Evolutionary conservation across 192 early-diverging fungal genomes (phyloP), one percentile per base, ranked within the genome.

Genomic region (Coemansia javaensis): DNA sequence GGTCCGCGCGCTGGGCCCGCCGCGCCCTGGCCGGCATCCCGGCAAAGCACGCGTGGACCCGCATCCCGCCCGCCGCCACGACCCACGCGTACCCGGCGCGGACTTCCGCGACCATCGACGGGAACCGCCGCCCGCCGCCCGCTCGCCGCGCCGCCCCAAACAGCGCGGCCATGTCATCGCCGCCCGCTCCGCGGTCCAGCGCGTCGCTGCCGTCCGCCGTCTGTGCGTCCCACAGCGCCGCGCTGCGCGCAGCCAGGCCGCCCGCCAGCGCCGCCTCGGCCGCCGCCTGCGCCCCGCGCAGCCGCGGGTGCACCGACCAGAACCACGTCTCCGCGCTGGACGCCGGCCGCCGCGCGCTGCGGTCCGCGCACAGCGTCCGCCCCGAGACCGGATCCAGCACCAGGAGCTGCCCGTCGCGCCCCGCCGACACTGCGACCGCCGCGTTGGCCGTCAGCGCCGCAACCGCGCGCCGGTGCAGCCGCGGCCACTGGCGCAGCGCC

Each of bases 71-170:
- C n/a, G 60, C 60, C 6, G 47, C 52, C 4, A 55, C 40, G 1
- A 63, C 13, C 55, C 60, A 59, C 32, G 22, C 51, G 18, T 53
- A 43, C 5, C 55, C 52, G 3, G 37, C 40, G 3, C 31, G 45
- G 4, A 71, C 27, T 10, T 63, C 55, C 11, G 67, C 14, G 1
- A 71, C 66, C 5, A 50, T 34, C 25, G 66, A 44, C n/a, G 66
- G 66, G 16, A 62, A 63, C n/a, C 17, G 27, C 41, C 14, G 27
- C 30, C n/a, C 25, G 14, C 18, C n/a, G 11, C 34, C 7, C 64
- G 40, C 18, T 53, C 56, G n/a, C n/a, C n/a, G n/a, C n/a, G n/a
- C n/a, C n/a, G n/a, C n/a, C n/a, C n/a, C n/a, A n/a, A n/a, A n/a
- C n/a, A n/a, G n/a, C n/a, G n/a, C n/a, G n/a, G n/a, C n/a, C n/a